Evolutionary conservation across 2,329 filamentous ascomycete genomes (phyloP).

Genomic region (Metarhizium sp.): DNA sequence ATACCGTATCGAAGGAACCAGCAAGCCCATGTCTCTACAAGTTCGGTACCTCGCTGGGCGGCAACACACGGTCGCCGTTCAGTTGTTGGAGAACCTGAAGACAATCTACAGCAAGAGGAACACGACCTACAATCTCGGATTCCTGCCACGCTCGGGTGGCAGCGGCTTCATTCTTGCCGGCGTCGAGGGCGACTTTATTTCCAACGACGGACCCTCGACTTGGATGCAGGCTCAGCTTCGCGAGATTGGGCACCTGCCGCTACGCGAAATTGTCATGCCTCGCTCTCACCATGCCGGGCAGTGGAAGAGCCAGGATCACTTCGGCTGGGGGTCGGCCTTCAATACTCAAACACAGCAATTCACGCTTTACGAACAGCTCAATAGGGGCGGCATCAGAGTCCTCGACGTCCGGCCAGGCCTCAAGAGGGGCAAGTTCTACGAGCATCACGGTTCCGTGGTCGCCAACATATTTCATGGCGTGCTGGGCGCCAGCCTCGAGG

Average conservation of each 20-base stretch:
- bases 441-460: constrained; percentile 12
- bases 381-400: constrained; percentile 18
- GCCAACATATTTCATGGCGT: constrained; percentile 13
- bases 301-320: constrained; percentile 6
- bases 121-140: constrained; percentile 10
- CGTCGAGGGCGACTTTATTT: constrained; percentile 19
- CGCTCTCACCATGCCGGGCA: constrained; percentile 23
- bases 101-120: constrained; percentile 10
- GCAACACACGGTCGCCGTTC: constrained; percentile 7
- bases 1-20: constrained; percentile 19
- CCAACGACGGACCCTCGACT: constrained; percentile 12
- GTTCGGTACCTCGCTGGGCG: constrained; percentile 11
- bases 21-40: constrained; percentile 17
- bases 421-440: constrained; percentile 6
- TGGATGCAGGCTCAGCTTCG: constrained; percentile 22
- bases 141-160: constrained; percentile 9
- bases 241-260: constrained; percentile 16
- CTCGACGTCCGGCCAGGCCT: constrained; percentile 18
- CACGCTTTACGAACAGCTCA: constrained; percentile 16
- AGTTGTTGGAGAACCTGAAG: constrained; percentile 15
- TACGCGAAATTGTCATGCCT: constrained; percentile 21
- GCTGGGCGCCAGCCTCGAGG: constrained; percentile 14
- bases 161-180: constrained; percentile 21
- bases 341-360: constrained; percentile 17
- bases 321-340: constrained; percentile 5